Evolutionary conservation across 352 stramenopile species (phyloP).

Genomic region (Globisporangium okanoganense): DNA sequence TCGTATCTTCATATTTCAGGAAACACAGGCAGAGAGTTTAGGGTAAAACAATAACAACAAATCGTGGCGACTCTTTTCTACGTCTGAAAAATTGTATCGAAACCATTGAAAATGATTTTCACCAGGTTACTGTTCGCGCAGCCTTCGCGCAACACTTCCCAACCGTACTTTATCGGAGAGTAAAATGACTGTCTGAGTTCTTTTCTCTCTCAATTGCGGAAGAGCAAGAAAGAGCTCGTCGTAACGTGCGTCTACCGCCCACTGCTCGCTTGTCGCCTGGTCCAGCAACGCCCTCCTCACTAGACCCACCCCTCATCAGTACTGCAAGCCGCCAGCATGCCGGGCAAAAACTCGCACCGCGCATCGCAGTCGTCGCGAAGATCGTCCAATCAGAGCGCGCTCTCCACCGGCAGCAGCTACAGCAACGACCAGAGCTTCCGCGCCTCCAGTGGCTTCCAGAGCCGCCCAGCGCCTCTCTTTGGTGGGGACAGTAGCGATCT

Average conservation of each 20-base stretch:
- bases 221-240: neutral
- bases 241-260: neutral
- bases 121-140: neutral
- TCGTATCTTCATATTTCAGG: no score
- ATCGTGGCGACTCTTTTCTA: no score
- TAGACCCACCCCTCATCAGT: neutral
- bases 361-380: constrained; percentile 9
- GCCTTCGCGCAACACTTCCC: neutral
- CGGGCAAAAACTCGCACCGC: constrained; percentile 6
- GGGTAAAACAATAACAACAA: no score
- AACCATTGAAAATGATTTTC: no score
- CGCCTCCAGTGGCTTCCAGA: neutral
- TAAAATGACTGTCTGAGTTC: neutral
- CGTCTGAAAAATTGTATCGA: no score
- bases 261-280: no score
- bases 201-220: neutral
- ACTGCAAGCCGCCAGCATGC: neutral
- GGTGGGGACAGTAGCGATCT: constrained; percentile 4
- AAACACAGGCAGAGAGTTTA: no score
- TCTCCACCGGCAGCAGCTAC: constrained; percentile 6
- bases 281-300: neutral
- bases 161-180: neutral
- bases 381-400: constrained; percentile 6
- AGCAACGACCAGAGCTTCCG: constrained; percentile 8
- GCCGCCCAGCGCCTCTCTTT: constrained; percentile 10